Conservation (phyloP, 2,329 filamentous ascomycete species). For the Claviceps humidiphila region DNA sequence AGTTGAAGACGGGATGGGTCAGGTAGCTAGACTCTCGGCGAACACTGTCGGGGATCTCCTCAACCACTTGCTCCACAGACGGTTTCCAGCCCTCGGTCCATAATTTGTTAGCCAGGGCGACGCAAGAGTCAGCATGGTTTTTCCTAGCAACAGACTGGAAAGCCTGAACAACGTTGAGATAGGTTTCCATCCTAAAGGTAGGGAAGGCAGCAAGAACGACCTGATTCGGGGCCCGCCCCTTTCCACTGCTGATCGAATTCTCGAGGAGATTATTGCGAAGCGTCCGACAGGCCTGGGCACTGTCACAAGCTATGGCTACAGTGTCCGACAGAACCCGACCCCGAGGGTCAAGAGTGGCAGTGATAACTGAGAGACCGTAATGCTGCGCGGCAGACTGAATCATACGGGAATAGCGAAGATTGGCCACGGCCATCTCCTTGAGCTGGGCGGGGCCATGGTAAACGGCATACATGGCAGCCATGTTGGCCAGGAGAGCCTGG, state of each 20-base stretch:
- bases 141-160: constrained; percentile 16
- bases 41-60: constrained; percentile 42
- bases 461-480: constrained; percentile 87
- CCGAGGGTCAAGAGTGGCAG: constrained; percentile 41
- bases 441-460: constrained; percentile 84
- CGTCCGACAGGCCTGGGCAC: constrained; percentile 10
- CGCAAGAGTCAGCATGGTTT: constrained; percentile 11
- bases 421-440: constrained; percentile 67
- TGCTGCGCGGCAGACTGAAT: constrained; percentile 51
- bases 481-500: constrained; percentile 86
- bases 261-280: constrained; percentile 29
- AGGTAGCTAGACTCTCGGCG: constrained; percentile 63
- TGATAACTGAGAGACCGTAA: constrained; percentile 50
- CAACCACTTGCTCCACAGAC: constrained; percentile 22
- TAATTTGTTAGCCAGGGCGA: constrained; percentile 24
- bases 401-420: constrained; percentile 57
- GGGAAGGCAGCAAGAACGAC: constrained; percentile 15
- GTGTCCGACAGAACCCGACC: constrained; percentile 65
- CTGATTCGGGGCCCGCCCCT: constrained; percentile 25
- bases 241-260: constrained; percentile 62
- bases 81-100: constrained; percentile 23
- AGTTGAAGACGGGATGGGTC: constrained; percentile 89
- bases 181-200: constrained; percentile 13
- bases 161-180: constrained; percentile 10
- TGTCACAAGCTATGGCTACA: constrained; percentile 45